Percentiles rank a stretch among this genome's conserved stretches.
Evolutionary conservation across 805 yeast genomes (phyloP).

Genomic region (Candida berthetii): DNA sequence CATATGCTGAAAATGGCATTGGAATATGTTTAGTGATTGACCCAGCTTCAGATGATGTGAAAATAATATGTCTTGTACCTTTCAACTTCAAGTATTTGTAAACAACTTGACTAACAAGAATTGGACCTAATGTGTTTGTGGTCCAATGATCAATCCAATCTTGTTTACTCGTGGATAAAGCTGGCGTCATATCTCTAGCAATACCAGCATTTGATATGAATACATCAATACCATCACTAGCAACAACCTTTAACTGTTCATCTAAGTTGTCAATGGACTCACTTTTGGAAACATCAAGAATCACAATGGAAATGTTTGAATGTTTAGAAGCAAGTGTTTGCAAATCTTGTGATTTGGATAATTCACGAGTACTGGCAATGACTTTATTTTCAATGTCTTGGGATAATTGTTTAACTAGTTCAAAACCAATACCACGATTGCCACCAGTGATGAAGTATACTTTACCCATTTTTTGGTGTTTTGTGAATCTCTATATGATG

Average conservation of each 20-base stretch:
- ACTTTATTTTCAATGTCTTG: background rate
- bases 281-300: conserved; percentile 11
- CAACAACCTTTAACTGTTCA: background rate
- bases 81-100: conserved; percentile 12
- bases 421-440: conserved; percentile 1
- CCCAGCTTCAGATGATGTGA: conserved; percentile 16
- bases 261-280: conserved; percentile 7
- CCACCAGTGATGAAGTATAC: conserved; percentile 2
- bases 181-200: background rate
- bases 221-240: conserved; percentile 17
- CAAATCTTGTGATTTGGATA: conserved; percentile 4
- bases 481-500: no score
- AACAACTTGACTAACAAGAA: conserved; percentile 15
- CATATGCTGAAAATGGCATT: conserved; percentile 11
- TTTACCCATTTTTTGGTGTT: conserved; percentile 18
- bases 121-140: conserved; percentile 18
- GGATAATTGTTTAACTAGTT: background rate
- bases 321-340: conserved; percentile 2
- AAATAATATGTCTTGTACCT: conserved; percentile 13
- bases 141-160: background rate
- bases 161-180: background rate
- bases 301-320: conserved; percentile 15
- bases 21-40: conserved; percentile 12
- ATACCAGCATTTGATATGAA: conserved; percentile 19
- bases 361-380: conserved; percentile 5